These are phyloP conservation scores for Gossypium arboreum DNA, from an alignment of 345 rosid genomes.

Conservation along the genomic window DNA sequence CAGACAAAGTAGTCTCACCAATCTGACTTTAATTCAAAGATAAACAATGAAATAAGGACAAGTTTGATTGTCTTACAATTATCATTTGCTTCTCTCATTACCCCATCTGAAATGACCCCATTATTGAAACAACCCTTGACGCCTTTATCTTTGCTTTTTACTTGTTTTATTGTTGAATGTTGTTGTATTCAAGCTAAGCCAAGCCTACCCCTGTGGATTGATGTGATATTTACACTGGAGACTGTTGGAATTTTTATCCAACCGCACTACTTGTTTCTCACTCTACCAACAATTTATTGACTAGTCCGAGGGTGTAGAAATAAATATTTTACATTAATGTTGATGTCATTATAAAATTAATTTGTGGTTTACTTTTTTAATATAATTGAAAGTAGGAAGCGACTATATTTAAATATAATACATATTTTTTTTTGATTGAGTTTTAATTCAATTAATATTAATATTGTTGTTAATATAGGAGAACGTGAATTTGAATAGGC, in stretches of 20 bases:
- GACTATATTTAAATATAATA: too few species aligned
- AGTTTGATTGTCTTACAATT: slow-evolving; percentile 26
- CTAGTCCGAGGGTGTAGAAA: too few species aligned
- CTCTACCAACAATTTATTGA: too few species aligned
- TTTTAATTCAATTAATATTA: too few species aligned
- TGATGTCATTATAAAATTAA: neutral
- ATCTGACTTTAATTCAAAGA: neutral
- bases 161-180: slow-evolving; percentile 6
- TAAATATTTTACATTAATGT: too few species aligned
- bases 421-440: too few species aligned
- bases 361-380: neutral
- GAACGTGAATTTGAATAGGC: too few species aligned
- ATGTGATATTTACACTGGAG: neutral
- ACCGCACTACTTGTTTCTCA: too few species aligned
- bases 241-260: too few species aligned
- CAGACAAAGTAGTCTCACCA: neutral
- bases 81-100: slow-evolving; percentile 6
- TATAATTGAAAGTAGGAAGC: too few species aligned
- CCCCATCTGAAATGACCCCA: slow-evolving; percentile 23
- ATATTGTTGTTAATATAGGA: too few species aligned
- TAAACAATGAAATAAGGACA: slow-evolving; percentile 23
- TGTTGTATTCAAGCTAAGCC: slow-evolving; percentile 17
- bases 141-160: neutral
- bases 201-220: neutral
- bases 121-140: neutral